Evolutionary conservation across 2,329 filamentous ascomycete species (phyloP).

Genomic region (Grosmannia serpens): DNA sequence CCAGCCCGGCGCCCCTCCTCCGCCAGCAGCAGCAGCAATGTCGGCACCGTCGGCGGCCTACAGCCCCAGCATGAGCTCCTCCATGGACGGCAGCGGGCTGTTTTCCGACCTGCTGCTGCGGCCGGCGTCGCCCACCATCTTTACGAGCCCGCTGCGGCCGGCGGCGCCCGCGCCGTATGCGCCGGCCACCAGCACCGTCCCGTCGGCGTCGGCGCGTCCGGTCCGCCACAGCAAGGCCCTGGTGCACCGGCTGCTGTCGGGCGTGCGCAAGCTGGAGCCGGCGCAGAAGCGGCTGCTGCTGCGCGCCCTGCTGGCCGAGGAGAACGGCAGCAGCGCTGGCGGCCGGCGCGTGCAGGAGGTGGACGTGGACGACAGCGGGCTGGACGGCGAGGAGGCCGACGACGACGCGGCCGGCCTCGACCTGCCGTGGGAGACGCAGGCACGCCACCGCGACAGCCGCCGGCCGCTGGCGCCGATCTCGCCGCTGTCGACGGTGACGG

Average conservation of each 20-base stretch:
- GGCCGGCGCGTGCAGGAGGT: not conserved
- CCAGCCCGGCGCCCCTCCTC: not conserved
- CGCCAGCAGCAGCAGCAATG: not conserved
- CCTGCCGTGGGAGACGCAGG: not conserved
- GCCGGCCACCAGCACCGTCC: too few species aligned
- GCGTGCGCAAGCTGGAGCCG: constrained; percentile 6
- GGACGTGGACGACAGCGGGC: not conserved
- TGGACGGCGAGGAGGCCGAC: not conserved
- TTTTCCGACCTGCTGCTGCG: not conserved
- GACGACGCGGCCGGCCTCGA: not conserved
- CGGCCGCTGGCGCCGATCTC: not conserved
- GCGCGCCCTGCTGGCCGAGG: constrained; percentile 2
- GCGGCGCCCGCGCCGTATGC: too few species aligned
- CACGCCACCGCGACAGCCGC: not conserved
- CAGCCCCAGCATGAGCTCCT: not conserved
- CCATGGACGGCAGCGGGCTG: not conserved
- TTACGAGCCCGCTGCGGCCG: too few species aligned
- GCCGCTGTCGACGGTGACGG: not conserved
- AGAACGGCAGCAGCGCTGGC: not conserved
- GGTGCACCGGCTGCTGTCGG: constrained; percentile 7
- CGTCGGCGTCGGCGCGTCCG: not conserved
- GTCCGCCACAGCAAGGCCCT: constrained; percentile 2
- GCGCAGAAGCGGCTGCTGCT: constrained; percentile 8
- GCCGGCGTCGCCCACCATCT: not conserved
- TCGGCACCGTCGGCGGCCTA: not conserved